Evolutionary conservation across 345 rosid species (phyloP), one percentile per base, ranked within the genome.

Genomic region (Boechera retrofracta): DNA sequence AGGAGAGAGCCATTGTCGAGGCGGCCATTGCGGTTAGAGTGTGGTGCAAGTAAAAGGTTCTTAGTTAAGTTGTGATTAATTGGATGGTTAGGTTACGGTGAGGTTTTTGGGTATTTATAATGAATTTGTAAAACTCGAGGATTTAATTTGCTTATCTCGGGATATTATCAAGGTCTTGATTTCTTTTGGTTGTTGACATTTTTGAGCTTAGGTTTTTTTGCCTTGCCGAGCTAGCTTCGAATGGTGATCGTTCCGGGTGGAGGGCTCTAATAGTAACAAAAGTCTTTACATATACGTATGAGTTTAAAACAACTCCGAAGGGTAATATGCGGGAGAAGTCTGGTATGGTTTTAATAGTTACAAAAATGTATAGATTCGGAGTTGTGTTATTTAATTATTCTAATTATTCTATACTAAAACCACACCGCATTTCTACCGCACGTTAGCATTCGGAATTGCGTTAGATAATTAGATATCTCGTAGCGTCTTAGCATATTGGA

Each of bases 131-230:
- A 69, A 42, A 5, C 7, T 12, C 28, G 18, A 26, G 7, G 36
- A 47, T 33, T 33, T 26, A 29, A 36, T 11, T 26, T 4, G 60
- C 9, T 71, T 62, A 72, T 61, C 61, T 72, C 26, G 3, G 29
- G 12, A 49, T 26, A 48, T 48, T 29, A 41, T 29, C 41, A 49
- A 3, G 16, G 49, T 51, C 52, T 62, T 51, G 61, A 64, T 64
- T 54, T 64, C 71, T 64, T 54, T 42, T 64, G 77, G 71, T 32
- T 63, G 77, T 28, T 49, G 38, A 61, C 76, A 49, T 57, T 59
- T 71, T 33, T 21, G 38, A 18, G 71, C 15, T 52, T 53, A 51
- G 68, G 42, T 51, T 41, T 53, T 38, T 38, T 63, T 26, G 58
- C 24, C 48, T 48, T 24, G 61, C 13, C 15, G 28, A 60, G 54